phyloP scores from a whole-genome alignment of 495 filamentous ascomycete species.

The Neurospora africana region DNA sequence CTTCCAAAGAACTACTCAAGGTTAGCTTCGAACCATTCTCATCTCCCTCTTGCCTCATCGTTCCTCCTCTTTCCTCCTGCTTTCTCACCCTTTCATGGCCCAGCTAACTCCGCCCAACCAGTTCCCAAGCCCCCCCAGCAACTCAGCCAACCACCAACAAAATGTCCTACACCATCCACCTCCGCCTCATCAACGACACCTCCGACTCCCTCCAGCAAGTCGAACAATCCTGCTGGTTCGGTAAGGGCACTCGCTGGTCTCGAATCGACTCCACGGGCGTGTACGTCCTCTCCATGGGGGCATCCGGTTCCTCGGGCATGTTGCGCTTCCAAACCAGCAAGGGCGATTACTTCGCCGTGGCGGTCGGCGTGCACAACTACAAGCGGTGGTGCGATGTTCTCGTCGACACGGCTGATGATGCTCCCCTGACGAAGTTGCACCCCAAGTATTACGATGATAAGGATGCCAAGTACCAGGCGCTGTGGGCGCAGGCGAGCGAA shows the following conservation, averaged over 20 bases:
- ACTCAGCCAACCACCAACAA: not conserved
- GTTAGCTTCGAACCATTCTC: not conserved
- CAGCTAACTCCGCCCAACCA: not conserved
- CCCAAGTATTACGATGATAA: constrained; percentile 5
- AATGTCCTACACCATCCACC: constrained; percentile 1
- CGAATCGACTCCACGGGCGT: not conserved
- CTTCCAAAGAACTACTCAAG: not conserved
- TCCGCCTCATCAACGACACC: constrained; percentile 6
- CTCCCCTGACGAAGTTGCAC: not conserved
- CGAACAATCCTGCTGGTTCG: constrained; percentile 4
- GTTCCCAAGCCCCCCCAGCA: not conserved
- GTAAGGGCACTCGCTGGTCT: not conserved
- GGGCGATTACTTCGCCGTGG: constrained; percentile 4
- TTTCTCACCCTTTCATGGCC: not conserved
- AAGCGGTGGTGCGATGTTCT: constrained; percentile 8
- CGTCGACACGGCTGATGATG: not conserved
- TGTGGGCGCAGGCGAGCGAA: constrained; percentile 5
- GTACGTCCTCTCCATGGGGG: not conserved
- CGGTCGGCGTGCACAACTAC: constrained; percentile 5
- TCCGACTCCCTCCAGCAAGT: not conserved
- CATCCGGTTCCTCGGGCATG: not conserved
- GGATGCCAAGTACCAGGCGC: constrained; percentile 2
- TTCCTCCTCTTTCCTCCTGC: not conserved
- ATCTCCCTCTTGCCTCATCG: not conserved
- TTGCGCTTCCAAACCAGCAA: not conserved